These are phyloP conservation scores for Choricystis sp. DNA, from an alignment of 139 green algal species.

Conservation along the genomic window DNA sequence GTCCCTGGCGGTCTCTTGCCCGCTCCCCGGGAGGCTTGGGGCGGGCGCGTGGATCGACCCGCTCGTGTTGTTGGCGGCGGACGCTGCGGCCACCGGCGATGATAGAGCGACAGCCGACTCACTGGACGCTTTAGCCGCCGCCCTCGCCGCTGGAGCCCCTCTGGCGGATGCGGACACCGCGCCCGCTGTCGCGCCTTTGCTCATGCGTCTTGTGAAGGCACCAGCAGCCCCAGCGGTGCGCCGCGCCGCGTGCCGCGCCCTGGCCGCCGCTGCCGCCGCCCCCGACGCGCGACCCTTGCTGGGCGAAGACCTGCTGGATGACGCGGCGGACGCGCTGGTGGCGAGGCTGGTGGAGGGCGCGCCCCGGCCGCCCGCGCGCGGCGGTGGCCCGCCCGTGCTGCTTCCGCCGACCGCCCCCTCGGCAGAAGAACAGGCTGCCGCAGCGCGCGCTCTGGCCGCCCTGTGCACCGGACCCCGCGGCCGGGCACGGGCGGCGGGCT, in stretches of 20 bases:
- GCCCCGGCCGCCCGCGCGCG: too few relatives aligned
- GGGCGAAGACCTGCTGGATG: not conserved
- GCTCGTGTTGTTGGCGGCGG: not conserved
- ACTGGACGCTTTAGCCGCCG: not conserved
- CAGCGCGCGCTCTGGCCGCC: not conserved
- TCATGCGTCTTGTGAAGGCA: not conserved
- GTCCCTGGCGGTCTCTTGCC: not conserved
- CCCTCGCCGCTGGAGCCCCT: too few relatives aligned
- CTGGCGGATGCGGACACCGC: not conserved
- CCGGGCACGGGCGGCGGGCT: not conserved
- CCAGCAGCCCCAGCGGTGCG: not conserved
- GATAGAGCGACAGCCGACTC: not conserved
- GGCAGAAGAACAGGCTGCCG: not conserved
- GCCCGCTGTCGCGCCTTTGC: not conserved
- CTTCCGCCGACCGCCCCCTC: not conserved
- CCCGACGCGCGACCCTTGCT: not conserved
- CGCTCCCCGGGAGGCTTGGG: not conserved
- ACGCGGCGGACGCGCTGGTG: not conserved
- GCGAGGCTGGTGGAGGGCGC: not conserved
- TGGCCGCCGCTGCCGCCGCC: not conserved
- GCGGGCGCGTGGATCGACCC: not conserved
- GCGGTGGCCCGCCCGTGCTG: too few relatives aligned
- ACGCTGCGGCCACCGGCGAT: not conserved
- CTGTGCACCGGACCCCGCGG: not conserved
- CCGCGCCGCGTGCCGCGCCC: too few relatives aligned